Base-by-base conservation (phyloP, 202 grass and related monocot genomes). In the Brachypodium distachyon region DNA sequence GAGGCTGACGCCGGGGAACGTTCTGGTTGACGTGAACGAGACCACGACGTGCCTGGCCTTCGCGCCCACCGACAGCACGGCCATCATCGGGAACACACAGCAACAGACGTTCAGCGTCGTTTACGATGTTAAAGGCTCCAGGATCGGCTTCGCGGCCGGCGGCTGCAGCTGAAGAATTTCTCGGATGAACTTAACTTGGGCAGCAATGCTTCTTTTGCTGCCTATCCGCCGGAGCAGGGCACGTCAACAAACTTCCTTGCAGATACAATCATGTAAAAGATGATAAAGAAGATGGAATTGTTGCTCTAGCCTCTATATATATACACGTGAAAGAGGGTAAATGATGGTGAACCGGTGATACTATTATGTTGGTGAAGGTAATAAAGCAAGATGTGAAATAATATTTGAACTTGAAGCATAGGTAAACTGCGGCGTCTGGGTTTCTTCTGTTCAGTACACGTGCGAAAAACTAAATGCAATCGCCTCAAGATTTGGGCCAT, bases 41-140 rank as follows among this genome's bases (percentile, higher is more conserved):
- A 67, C 85, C 57, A 91, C 83, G 9, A 76, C 90, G 27, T 97
- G 90, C 88, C 77, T 97, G n/a, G 90, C 93, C 17, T 97, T 93
- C 34, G 83, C 85, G 1, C 39, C 87, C 42, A 52, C 90, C 0
- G 63, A 82, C 36, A 67, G 53, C 76, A 77, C 75, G 6, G 81
- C 80, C 1, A 93, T 97, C 91, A 65, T 97, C 78, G 93, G 90
- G 44, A 93, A 91, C 88, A 89, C 67, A 28, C 93, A 97, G 79
- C 93, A 93, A 73, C 93, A 93, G 74, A 83, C 90, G 40, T 97
- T 97, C 58, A 89, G 83, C 26, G 66, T 97, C 12, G 46, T 83
- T 4, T 93, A 91, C 58, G 93, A 97, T 57, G 86, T 93, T 9
- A 70, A 64, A 4, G 71, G 69, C 9, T 87, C 81, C 8, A 93